Conservation (phyloP, 495 filamentous ascomycete genomes). For the Penicillium crystallinum region DNA sequence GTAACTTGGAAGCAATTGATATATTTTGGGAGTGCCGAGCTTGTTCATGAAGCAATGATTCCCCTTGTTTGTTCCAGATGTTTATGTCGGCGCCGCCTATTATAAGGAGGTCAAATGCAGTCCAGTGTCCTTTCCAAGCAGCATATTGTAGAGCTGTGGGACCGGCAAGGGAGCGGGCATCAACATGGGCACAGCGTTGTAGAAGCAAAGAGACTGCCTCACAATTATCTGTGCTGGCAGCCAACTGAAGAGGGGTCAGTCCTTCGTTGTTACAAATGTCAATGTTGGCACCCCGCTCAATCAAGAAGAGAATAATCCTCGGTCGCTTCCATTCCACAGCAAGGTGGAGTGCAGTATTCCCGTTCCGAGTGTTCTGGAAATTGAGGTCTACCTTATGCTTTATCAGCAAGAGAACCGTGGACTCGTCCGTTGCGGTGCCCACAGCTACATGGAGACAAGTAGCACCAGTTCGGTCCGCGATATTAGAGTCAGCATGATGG, state of each 20-base stretch:
- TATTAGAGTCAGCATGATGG: slow-evolving; percentile 15
- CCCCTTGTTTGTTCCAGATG: slow-evolving; percentile 23
- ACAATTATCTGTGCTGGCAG: slow-evolving; percentile 26
- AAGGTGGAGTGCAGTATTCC: slow-evolving; percentile 32
- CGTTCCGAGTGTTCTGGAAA: slow-evolving; percentile 21
- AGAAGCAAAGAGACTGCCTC: slow-evolving; percentile 28
- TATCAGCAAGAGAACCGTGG: slow-evolving; percentile 25
- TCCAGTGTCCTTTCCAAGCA: slow-evolving; percentile 22
- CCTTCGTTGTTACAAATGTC: slow-evolving; percentile 22
- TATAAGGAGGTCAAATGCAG: slow-evolving; percentile 29
- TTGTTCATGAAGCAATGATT: slow-evolving; percentile 28
- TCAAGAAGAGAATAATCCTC: slow-evolving; percentile 26
- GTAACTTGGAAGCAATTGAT: slow-evolving; percentile 17
- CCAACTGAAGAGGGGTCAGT: slow-evolving; percentile 29
- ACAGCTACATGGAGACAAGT: slow-evolving; percentile 26
- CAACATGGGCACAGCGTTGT: slow-evolving; percentile 19
- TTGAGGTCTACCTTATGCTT: slow-evolving; percentile 23
- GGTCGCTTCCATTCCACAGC: slow-evolving; percentile 23
- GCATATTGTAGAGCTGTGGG: slow-evolving; percentile 28
- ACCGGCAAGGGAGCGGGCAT: slow-evolving; percentile 18
- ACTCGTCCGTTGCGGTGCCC: slow-evolving; percentile 25
- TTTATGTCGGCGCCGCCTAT: slow-evolving; percentile 34
- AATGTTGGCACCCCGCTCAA: slow-evolving; percentile 25
- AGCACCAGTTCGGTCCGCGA: slow-evolving; percentile 12
- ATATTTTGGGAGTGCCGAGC: slow-evolving; percentile 8